Conservation (phyloP, 352 stramenopile species). For the Phytophthora sojae region DNA sequence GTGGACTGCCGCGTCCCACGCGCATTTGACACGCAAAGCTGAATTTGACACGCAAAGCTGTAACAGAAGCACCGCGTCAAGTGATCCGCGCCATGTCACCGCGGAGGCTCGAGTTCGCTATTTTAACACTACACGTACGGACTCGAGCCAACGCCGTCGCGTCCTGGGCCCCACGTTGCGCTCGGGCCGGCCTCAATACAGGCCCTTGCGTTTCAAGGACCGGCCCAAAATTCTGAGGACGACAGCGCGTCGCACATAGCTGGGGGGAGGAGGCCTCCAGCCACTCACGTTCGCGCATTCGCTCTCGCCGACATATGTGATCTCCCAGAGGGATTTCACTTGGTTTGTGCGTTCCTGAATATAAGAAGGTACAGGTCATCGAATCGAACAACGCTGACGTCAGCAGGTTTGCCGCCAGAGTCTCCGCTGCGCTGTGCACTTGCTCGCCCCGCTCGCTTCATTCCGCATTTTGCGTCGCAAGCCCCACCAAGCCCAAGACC, state of each 20-base stretch:
- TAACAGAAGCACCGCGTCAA: conserved; percentile 20
- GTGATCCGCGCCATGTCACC: conserved; percentile 21
- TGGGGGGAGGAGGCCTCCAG: conserved; percentile 22
- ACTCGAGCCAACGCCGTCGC: neutral
- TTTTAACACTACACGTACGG: conserved; percentile 26
- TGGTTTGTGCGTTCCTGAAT: neutral
- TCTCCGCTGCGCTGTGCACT: conserved; percentile 15
- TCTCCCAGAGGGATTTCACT: neutral
- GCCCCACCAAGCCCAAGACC: conserved; percentile 32
- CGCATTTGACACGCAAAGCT: neutral
- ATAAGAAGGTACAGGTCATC: conserved; percentile 22
- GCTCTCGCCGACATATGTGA: conserved; percentile 5
- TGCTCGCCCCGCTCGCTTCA: conserved; percentile 26
- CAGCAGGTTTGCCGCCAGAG: conserved; percentile 22
- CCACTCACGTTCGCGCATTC: conserved; percentile 24
- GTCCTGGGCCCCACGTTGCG: conserved; percentile 21
- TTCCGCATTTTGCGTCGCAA: conserved; percentile 71
- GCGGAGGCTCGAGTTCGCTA: conserved; percentile 20
- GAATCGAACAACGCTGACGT: conserved; percentile 23
- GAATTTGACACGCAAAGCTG: neutral
- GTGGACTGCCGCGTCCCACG: conserved; percentile 16
- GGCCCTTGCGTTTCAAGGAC: conserved; percentile 37
- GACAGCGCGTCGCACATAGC: conserved; percentile 19
- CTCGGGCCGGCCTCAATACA: conserved; percentile 8
- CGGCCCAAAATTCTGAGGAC: conserved; percentile 32